Evolutionary conservation across 2,329 filamentous ascomycete genomes (phyloP).

Genomic region (Elsinoe necatrix): DNA sequence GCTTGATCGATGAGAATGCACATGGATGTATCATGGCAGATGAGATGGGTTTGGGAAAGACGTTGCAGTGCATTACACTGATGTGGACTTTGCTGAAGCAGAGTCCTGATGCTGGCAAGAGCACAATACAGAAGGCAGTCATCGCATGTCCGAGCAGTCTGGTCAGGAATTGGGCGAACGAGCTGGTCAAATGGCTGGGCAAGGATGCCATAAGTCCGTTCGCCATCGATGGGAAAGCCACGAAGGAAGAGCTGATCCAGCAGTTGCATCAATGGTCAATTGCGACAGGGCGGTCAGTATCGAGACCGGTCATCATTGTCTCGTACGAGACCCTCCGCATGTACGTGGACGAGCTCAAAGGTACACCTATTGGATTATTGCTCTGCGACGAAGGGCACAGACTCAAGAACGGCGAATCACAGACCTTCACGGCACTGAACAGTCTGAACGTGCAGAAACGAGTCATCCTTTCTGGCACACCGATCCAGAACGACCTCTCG

Average conservation of each 20-base stretch:
- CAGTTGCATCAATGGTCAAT: constrained; percentile 95
- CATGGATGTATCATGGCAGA: constrained; percentile 99
- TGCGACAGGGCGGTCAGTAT: constrained; percentile 77
- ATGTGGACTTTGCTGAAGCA: constrained; percentile 97
- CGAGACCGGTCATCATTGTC: constrained; percentile 88
- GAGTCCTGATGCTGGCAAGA: constrained; percentile 86
- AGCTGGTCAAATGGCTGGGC: constrained; percentile 92
- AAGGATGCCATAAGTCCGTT: constrained; percentile 86
- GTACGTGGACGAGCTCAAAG: constrained; percentile 81
- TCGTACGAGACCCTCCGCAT: constrained; percentile 93
- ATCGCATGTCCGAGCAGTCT: constrained; percentile 95
- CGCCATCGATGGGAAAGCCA: constrained; percentile 91
- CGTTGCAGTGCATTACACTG: constrained; percentile 89
- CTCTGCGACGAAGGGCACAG: constrained; percentile 96
- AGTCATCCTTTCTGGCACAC: constrained; percentile 92
- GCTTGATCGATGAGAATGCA: constrained; percentile 87
- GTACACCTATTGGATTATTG: constrained; percentile 83
- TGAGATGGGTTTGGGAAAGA: constrained; percentile 97
- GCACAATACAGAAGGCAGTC: constrained; percentile 91
- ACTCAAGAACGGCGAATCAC: constrained; percentile 91
- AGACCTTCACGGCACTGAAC: constrained; percentile 88
- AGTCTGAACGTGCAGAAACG: constrained; percentile 80
- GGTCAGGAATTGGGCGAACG: constrained; percentile 96
- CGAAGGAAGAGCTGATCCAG: constrained; percentile 82
- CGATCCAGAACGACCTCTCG: constrained; percentile 96